Base-by-base conservation (phyloP, 2,329 filamentous ascomycete genomes). In the Periconia macrospinosa region DNA sequence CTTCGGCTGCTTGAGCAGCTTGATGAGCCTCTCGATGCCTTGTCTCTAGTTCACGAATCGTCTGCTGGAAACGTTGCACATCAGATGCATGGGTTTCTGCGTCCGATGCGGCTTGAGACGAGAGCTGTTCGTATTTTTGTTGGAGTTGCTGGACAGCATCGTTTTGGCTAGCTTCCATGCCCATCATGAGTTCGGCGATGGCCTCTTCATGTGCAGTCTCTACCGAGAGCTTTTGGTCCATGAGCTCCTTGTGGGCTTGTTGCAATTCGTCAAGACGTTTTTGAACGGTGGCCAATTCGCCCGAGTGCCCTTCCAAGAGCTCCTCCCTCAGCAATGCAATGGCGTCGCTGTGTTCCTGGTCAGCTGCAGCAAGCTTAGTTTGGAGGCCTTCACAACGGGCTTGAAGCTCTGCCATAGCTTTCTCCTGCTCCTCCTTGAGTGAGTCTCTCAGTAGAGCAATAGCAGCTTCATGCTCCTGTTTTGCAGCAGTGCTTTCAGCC, bases 141-240 rank as follows among this genome's bases (percentile, higher is more conserved):
- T 69, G 68, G 30, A 74, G 41, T 40, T 71, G 66, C 46, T 70
- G 64, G 1, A 71, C 62, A 17, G 70, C 68, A 37, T 73, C 68
- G 3, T 59, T 56, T 23, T 66, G 65, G 45, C 66, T 70, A 11
- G 65, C 59, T 49, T 72, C 68, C 69, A 74, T 72, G 41, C 65
- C 65, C 1, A 58, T 41, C 65, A 70, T 73, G 3, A 74, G 53
- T 49, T 72, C 69, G 8, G 65, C 60, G n/a, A 74, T 72, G 13
- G 69, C 70, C 18, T 68, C 65, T 45, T 73, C 70, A 20, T 73
- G 71, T 5, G 68, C 65, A 13, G 62, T 60, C 8, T 69, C 69
- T 55, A 62, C 68, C 3, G 62, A 42, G 1, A 56, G 47, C 49
- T 70, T 70, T 49, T 71, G 66, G 44, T 71, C 66, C 1, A 48